Conservation (phyloP, 805 yeast genomes). For the Candida michaelii region DNA sequence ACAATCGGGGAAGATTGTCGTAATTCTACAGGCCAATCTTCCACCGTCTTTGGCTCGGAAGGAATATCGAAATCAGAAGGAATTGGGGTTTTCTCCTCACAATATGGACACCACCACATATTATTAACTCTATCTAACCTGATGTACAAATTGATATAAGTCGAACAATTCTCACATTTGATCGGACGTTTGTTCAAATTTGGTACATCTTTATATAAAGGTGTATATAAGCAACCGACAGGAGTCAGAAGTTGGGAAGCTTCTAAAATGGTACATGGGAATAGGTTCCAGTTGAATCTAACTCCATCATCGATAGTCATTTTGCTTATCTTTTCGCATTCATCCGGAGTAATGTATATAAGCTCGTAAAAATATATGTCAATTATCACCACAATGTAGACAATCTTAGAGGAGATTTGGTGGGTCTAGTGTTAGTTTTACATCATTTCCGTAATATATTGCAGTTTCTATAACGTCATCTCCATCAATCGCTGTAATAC, state of each 20-base stretch:
- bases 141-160: constrained; percentile 27
- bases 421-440: background rate
- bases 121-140: constrained; percentile 28
- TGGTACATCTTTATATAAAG: constrained; percentile 15
- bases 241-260: constrained; percentile 32
- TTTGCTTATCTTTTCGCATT: constrained; percentile 3
- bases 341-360: background rate
- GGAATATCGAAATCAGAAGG: constrained; percentile 22
- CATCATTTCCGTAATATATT: background rate
- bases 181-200: constrained; percentile 16
- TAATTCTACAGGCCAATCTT: constrained; percentile 29
- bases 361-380: too few relatives aligned
- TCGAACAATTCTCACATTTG: constrained; percentile 28
- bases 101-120: constrained; percentile 43
- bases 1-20: constrained; percentile 26
- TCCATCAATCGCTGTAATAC: background rate
- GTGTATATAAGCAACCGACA: constrained; percentile 37
- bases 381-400: background rate
- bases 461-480: background rate
- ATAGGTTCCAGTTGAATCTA: constrained; percentile 65
- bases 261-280: constrained; percentile 41
- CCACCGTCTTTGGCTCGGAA: constrained; percentile 5
- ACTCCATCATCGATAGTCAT: constrained; percentile 9
- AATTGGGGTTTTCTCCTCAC: constrained; percentile 23
- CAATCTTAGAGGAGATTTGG: background rate